Evolutionary conservation across 1,284 basidiomycete genomes (phyloP).

Genomic region (Earliella scabrosa): DNA sequence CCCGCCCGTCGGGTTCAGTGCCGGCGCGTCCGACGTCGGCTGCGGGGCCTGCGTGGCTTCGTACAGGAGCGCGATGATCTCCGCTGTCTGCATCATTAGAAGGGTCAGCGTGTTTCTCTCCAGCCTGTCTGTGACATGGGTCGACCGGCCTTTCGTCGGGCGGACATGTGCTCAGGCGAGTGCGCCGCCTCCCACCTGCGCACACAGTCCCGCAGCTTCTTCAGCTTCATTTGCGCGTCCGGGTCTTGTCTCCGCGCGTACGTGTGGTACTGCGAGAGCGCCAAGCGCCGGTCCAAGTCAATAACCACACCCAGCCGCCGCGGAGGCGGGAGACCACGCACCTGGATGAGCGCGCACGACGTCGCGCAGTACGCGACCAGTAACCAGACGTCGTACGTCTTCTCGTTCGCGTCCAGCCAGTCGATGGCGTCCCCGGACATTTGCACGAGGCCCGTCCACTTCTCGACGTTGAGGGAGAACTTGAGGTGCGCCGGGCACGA

Average conservation of each 20-base stretch:
- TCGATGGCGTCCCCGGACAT: constrained; percentile 84
- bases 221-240: constrained; percentile 74
- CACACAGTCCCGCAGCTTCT: constrained; percentile 82
- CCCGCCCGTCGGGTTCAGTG: constrained; percentile 76
- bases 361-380: constrained; percentile 89
- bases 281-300: no score
- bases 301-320: background rate
- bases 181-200: constrained; percentile 82
- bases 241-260: constrained; percentile 85
- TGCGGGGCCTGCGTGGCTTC: constrained; percentile 84
- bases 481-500: constrained; percentile 84
- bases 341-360: constrained; percentile 89
- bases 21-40: constrained; percentile 58
- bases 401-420: constrained; percentile 86
- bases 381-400: constrained; percentile 85
- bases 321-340: constrained; percentile 38
- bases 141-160: constrained; percentile 78
- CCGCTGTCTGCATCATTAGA: constrained; percentile 78
- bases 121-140: constrained; percentile 29
- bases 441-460: constrained; percentile 76
- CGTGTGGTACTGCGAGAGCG: constrained; percentile 76
- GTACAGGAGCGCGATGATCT: constrained; percentile 90
- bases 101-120: constrained; percentile 24
- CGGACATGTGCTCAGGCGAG: constrained; percentile 87
- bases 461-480: constrained; percentile 79